Conservation (phyloP, 2,329 filamentous ascomycete genomes). For the Parascedosporium putredinis region DNA sequence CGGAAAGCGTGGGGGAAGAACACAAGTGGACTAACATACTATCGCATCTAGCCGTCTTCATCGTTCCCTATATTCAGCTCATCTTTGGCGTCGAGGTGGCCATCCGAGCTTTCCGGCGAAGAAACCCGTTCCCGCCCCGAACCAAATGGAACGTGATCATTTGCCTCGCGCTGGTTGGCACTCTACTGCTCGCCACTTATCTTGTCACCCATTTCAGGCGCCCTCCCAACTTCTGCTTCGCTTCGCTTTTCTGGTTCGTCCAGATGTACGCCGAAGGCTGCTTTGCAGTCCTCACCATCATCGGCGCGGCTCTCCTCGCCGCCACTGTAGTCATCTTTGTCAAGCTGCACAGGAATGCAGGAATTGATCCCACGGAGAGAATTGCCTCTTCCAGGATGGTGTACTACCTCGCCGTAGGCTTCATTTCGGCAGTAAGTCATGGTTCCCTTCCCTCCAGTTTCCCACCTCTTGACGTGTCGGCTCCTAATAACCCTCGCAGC, state of each 20-base stretch:
- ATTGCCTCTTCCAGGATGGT: constrained; percentile 59
- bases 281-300: constrained; percentile 40
- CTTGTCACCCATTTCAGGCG: constrained; percentile 45
- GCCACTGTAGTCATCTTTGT: constrained; percentile 44
- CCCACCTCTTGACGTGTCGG: not conserved
- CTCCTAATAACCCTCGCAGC: constrained; percentile 22
- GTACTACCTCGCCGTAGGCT: constrained; percentile 50
- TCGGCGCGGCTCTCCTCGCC: constrained; percentile 39
- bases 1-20: too few relatives aligned
- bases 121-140: constrained; percentile 44
- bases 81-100: constrained; percentile 55
- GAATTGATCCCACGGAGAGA: constrained; percentile 48
- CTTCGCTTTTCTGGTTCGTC: constrained; percentile 58
- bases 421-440: constrained; percentile 46
- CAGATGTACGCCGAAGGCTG: constrained; percentile 47
- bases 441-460: not conserved
- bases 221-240: constrained; percentile 52
- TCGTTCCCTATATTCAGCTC: constrained; percentile 55
- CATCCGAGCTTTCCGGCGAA: constrained; percentile 40
- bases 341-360: constrained; percentile 42
- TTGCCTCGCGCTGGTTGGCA: constrained; percentile 37
- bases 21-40: constrained; percentile 18
- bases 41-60: constrained; percentile 46
- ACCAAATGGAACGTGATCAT: constrained; percentile 49
- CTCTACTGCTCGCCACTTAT: constrained; percentile 45